phyloP scores from a whole-genome alignment of 257 asterid genomes.

The Linaria vulgaris region DNA sequence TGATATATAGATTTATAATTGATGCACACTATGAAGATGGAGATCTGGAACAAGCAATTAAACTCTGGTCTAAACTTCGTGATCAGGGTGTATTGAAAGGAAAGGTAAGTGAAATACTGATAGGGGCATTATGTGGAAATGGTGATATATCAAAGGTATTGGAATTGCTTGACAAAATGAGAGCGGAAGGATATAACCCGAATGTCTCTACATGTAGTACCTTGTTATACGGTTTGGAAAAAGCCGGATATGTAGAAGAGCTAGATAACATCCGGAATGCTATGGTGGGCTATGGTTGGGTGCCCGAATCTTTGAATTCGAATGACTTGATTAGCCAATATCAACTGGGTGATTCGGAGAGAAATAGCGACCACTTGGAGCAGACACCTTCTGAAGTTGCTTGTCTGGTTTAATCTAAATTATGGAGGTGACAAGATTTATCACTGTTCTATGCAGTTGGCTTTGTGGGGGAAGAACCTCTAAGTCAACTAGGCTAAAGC shows the following conservation, averaged over 20 bases:
- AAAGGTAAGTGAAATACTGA: slow-evolving; percentile 44
- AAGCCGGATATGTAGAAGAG: slow-evolving; percentile 57
- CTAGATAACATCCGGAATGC: slow-evolving; percentile 43
- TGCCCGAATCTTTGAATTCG: slow-evolving; percentile 46
- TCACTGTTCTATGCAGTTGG: slow-evolving; percentile 12
- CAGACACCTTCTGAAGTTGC: slow-evolving; percentile 44
- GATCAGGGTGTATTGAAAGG: slow-evolving; percentile 60
- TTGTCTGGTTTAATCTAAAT: slow-evolving; percentile 36
- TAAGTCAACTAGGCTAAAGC: no score
- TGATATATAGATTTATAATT: slow-evolving; percentile 48
- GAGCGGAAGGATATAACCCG: slow-evolving; percentile 61
- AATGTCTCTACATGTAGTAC: slow-evolving; percentile 55
- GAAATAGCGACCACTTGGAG: slow-evolving; percentile 24
- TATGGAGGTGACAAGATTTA: slow-evolving; percentile 20
- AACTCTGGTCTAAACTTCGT: slow-evolving; percentile 58
- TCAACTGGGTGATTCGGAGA: slow-evolving; percentile 32
- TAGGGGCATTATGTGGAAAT: slow-evolving; percentile 54
- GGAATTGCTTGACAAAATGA: slow-evolving; percentile 52
- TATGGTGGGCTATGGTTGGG: slow-evolving; percentile 66
- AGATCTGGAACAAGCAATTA: slow-evolving; percentile 51
- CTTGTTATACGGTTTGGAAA: slow-evolving; percentile 55
- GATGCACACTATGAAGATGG: slow-evolving; percentile 62
- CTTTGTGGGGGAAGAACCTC: no score
- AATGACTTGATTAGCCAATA: slow-evolving; percentile 42
- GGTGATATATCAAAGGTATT: slow-evolving; percentile 44